Conservation (phyloP, 2,329 filamentous ascomycete genomes). For the Xylariaceae sp. region DNA sequence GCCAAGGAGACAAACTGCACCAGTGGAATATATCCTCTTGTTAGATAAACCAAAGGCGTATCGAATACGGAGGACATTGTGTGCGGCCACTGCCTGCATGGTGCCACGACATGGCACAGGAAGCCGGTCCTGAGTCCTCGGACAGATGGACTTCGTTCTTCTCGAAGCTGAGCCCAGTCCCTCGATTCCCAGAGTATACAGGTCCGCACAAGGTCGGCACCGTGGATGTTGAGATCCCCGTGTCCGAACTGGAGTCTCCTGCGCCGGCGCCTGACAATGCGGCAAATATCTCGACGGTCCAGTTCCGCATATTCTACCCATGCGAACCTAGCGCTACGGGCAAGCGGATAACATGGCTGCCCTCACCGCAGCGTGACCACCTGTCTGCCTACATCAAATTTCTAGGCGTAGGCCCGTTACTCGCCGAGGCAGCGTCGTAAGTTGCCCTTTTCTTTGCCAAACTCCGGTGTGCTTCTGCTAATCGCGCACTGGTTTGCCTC, state of each 20-base stretch:
- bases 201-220: slow-evolving; percentile 76
- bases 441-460: slow-evolving; percentile 30
- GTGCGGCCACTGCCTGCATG: not conserved
- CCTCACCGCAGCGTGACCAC: slow-evolving; percentile 67
- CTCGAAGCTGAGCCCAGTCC: slow-evolving; percentile 61
- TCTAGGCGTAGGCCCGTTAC: slow-evolving; percentile 55
- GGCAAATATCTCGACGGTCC: slow-evolving; percentile 61
- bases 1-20: too few species aligned
- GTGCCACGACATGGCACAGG: slow-evolving; percentile 18
- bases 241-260: slow-evolving; percentile 52
- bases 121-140: slow-evolving; percentile 17
- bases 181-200: slow-evolving; percentile 67
- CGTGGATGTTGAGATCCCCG: slow-evolving; percentile 73
- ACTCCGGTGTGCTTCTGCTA: not conserved
- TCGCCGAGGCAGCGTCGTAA: slow-evolving; percentile 57
- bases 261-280: slow-evolving; percentile 49
- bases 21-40: too few species aligned
- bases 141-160: slow-evolving; percentile 42
- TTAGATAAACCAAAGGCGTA: too few species aligned
- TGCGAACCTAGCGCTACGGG: slow-evolving; percentile 48
- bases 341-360: slow-evolving; percentile 69
- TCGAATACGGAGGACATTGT: not conserved
- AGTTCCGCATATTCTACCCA: slow-evolving; percentile 80
- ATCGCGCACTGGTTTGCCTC: not conserved
- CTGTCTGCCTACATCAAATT: slow-evolving; percentile 73